Base-by-base conservation (phyloP, 75 land plant species). In the Picea sitchensis region DNA sequence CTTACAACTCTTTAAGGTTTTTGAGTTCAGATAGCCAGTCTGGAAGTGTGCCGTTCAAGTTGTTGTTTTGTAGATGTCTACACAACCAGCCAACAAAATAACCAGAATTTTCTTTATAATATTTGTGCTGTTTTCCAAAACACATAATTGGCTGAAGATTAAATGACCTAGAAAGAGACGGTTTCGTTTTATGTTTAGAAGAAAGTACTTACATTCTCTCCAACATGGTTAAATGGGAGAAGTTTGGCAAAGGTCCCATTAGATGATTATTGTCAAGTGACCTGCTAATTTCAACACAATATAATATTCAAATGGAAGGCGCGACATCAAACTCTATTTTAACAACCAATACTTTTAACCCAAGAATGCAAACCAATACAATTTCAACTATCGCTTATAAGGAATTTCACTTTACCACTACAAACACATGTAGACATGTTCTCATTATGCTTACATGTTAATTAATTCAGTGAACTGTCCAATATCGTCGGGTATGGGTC, bases 21-120 rank as follows among this genome's bases (percentile, higher is more conserved):
- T 15, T 20, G 0, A 71, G 73, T 44, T 71, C 21, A 6, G 73
- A 71, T 44, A 71, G 21, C 47, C 73, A 38, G 2, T 41, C 41
- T 41, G 73, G n/a, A n/a, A n/a, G n/a, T n/a, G n/a, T 11, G 8
- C 73, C 73, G n/a, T 20, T 41, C 54, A 71, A 20, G 21, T 41
- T 71, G 73, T 71, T 71, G 18, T 71, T 71, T 71, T 71, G 54
- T 71, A 71, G 54, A 71, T 71, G 73, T 47, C 54, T 71, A 20
- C 54, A 38, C 17, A 14, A 67, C 1, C 14, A 71, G 0, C 0
- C 8, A 71, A 14, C n/a, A 20, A n/a, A 18, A 1, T 68, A 4
- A 41, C 5, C 44, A 41, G 5, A 41, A 41, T 41, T 41, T 41
- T 2, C 44, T 41, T 41, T 41, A 3, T 41, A 41, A 41, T 41